These are phyloP conservation scores for Tolypocladium cylindrosporum DNA, from an alignment of 2,329 filamentous ascomycete genomes.

Conservation along the genomic window DNA sequence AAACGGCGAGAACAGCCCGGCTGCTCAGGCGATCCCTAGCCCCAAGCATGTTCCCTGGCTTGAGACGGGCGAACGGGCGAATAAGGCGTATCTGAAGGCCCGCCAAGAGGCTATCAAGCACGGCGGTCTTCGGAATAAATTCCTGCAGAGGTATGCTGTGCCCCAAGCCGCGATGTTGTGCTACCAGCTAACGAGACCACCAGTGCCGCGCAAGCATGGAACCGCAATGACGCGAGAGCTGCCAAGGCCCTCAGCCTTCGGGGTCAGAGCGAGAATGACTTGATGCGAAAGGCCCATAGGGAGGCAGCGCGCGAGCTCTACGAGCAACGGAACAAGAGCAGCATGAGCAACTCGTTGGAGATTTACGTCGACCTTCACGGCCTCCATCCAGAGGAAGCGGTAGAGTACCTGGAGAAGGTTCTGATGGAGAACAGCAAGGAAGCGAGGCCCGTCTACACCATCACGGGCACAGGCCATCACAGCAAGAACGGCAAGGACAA, in stretches of 20 bases:
- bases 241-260: conserved; percentile 91
- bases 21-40: conserved; percentile 72
- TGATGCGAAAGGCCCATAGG: conserved; percentile 94
- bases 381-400: conserved; percentile 95
- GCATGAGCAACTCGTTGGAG: conserved; percentile 48
- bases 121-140: conserved; percentile 92
- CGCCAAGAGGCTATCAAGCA: conserved; percentile 95
- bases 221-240: conserved; percentile 90
- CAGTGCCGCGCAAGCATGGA: conserved; percentile 96
- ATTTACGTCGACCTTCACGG: conserved; percentile 94
- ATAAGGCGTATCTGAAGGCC: conserved; percentile 90
- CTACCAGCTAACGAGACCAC: conserved; percentile 1
- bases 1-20: conserved; percentile 66
- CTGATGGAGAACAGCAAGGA: conserved; percentile 72
- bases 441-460: conserved; percentile 76
- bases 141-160: conserved; percentile 69
- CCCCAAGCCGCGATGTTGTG: background rate
- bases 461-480: conserved; percentile 93
- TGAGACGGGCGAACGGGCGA: conserved; percentile 82
- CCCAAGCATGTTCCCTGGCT: conserved; percentile 95
- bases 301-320: conserved; percentile 89
- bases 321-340: conserved; percentile 78
- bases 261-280: conserved; percentile 91
- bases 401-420: conserved; percentile 84
- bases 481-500: conserved; percentile 99